These are phyloP conservation scores for Prinsepia uniflora DNA, from an alignment of 306 rosid genomes.

Conservation along the genomic window DNA sequence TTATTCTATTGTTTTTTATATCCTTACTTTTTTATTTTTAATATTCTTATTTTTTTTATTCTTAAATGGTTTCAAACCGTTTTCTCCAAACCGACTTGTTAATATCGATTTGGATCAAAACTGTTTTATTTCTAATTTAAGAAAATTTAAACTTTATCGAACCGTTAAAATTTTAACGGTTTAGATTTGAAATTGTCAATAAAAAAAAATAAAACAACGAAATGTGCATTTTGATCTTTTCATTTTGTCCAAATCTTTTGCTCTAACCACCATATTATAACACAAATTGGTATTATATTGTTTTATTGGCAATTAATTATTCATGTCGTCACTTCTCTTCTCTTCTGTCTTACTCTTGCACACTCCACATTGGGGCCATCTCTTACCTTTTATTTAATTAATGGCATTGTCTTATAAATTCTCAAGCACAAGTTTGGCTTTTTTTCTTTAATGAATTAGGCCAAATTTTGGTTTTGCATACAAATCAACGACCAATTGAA, in stretches of 20 bases:
- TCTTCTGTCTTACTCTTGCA: not conserved
- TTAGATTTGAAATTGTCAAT: too few relatives aligned
- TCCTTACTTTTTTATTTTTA: too few relatives aligned
- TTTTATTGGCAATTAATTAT: not conserved
- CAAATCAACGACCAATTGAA: too few relatives aligned
- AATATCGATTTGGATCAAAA: too few relatives aligned
- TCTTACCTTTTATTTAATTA: not conserved
- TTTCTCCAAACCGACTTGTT: too few relatives aligned
- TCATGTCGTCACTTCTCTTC: not conserved
- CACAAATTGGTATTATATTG: conserved; percentile 6
- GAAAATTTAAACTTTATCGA: too few relatives aligned
- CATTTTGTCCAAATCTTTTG: not conserved
- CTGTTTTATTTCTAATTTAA: too few relatives aligned
- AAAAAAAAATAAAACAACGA: not conserved
- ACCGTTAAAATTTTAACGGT: too few relatives aligned
- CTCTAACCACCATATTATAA: conserved; percentile 3
- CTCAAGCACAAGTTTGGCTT: not conserved
- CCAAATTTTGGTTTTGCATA: not conserved
- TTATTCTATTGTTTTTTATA: too few relatives aligned
- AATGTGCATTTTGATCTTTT: conserved; percentile 1
- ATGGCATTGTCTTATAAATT: not conserved
- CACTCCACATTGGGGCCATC: not conserved
- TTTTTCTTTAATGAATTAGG: not conserved
- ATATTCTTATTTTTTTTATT: too few relatives aligned
- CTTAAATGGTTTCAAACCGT: too few relatives aligned